phyloP scores from a whole-genome alignment of 371 early-diverging fungal species.

The Dichotomocladium elegans region DNA sequence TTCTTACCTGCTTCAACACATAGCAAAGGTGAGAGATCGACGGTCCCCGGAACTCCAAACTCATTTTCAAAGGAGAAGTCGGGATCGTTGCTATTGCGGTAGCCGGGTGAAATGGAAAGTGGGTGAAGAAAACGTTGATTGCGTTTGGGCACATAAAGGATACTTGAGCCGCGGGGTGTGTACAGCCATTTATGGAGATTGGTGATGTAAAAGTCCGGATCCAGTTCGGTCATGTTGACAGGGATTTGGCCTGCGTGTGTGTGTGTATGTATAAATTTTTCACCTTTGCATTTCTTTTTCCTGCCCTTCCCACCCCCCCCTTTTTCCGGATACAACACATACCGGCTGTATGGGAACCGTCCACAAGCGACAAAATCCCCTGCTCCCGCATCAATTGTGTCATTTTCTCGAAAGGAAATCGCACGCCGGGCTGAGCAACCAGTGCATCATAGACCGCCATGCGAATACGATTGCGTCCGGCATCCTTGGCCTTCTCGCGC shows the following conservation, averaged over 20 bases:
- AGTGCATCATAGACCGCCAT: slow-evolving; percentile 60
- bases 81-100: slow-evolving; percentile 8
- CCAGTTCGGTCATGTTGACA: slow-evolving; percentile 44
- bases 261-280: too few relatives aligned
- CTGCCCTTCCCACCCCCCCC: too few relatives aligned
- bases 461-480: slow-evolving; percentile 38
- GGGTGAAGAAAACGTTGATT: slow-evolving; percentile 53
- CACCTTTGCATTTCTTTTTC: too few relatives aligned
- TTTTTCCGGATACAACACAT: too few relatives aligned
- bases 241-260: slow-evolving; percentile 66
- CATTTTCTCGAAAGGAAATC: slow-evolving; percentile 57
- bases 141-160: slow-evolving; percentile 54
- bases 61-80: slow-evolving; percentile 34
- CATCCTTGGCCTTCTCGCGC: too few relatives aligned
- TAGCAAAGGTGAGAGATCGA: slow-evolving; percentile 34
- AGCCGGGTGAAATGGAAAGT: slow-evolving; percentile 44
- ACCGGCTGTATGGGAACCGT: slow-evolving; percentile 70
- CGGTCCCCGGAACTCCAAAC: slow-evolving; percentile 37
- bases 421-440: slow-evolving; percentile 45
- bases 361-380: slow-evolving; percentile 57
- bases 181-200: slow-evolving; percentile 80
- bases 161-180: slow-evolving; percentile 54
- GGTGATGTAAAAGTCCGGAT: slow-evolving; percentile 68
- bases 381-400: slow-evolving; percentile 39
- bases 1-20: slow-evolving; percentile 44